Percentiles rank a stretch among this genome's conserved stretches.
Evolutionary conservation across 257 asterid genomes (phyloP).

Genomic region (Henckelia pumila): DNA sequence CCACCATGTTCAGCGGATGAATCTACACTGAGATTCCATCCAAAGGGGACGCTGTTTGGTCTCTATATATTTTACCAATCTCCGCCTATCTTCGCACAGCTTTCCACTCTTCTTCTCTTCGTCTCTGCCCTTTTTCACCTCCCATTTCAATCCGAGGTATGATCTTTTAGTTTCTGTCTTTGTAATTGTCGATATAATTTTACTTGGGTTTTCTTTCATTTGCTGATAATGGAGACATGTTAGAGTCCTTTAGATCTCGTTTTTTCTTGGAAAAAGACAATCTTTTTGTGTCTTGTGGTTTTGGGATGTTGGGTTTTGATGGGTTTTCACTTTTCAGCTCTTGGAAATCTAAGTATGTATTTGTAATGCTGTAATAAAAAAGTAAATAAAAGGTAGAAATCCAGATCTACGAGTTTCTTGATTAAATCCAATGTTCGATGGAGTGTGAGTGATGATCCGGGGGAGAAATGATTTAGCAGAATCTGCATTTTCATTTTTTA

Average conservation of each 20-base stretch:
- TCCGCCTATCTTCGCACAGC: neutral
- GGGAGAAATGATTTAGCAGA: neutral
- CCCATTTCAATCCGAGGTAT: neutral
- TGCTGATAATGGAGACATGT: neutral
- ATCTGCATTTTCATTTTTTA: neutral
- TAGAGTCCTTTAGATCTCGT: neutral
- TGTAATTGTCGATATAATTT: no score
- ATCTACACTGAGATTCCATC: conserved; percentile 1
- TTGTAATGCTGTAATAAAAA: neutral
- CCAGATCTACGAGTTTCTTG: neutral
- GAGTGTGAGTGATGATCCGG: neutral
- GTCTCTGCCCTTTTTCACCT: neutral
- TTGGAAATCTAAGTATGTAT: neutral
- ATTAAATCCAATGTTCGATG: neutral
- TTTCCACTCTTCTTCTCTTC: neutral
- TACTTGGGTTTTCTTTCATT: neutral
- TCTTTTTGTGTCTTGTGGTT: neutral
- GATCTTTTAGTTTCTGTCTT: no score
- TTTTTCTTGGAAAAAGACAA: neutral
- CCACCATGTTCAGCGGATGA: neutral
- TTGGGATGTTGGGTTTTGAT: neutral
- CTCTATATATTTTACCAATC: neutral
- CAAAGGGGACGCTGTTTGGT: neutral
- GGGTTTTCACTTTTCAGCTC: neutral
- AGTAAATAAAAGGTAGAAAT: no score